phyloP scores from a whole-genome alignment of 176 grass and related monocot genomes.

The Bolboschoenus planiculmis region DNA sequence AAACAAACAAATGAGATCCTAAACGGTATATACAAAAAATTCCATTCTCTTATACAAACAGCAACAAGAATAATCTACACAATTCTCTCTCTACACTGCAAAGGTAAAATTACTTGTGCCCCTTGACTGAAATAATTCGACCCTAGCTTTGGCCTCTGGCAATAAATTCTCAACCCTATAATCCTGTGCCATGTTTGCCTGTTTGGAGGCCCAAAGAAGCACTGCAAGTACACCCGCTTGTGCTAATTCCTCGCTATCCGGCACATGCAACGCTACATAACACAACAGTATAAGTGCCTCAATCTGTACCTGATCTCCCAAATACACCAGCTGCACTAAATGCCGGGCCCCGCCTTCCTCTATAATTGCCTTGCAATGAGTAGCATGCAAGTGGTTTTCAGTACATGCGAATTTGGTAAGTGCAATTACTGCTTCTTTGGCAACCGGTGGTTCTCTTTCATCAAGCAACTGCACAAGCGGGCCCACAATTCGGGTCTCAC shows the following conservation, averaged over 20 bases:
- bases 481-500: constrained; percentile 68
- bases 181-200: constrained; percentile 67
- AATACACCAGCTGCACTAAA: constrained; percentile 81
- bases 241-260: constrained; percentile 73
- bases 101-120: constrained; percentile 24
- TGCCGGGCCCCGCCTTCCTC: constrained; percentile 56
- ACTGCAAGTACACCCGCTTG: constrained; percentile 69
- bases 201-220: constrained; percentile 84
- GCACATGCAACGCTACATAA: constrained; percentile 59
- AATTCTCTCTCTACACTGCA: constrained; percentile 13
- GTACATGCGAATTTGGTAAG: constrained; percentile 81
- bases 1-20: neutral
- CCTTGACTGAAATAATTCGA: constrained; percentile 76
- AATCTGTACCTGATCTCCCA: constrained; percentile 66
- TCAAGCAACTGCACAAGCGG: constrained; percentile 80
- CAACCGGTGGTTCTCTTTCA: constrained; percentile 45
- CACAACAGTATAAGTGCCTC: constrained; percentile 76
- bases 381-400: constrained; percentile 65
- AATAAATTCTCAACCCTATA: constrained; percentile 45
- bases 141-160: constrained; percentile 38
- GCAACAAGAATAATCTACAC: constrained; percentile 14
- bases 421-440: constrained; percentile 62
- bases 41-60: neutral
- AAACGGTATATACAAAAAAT: neutral
- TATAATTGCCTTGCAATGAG: constrained; percentile 66